A percentile compares a stretch with the other conserved stretches of the same genome.
These are phyloP conservation scores for Nasturtium officinale DNA, from an alignment of 345 rosid species.

Conservation along the genomic window DNA sequence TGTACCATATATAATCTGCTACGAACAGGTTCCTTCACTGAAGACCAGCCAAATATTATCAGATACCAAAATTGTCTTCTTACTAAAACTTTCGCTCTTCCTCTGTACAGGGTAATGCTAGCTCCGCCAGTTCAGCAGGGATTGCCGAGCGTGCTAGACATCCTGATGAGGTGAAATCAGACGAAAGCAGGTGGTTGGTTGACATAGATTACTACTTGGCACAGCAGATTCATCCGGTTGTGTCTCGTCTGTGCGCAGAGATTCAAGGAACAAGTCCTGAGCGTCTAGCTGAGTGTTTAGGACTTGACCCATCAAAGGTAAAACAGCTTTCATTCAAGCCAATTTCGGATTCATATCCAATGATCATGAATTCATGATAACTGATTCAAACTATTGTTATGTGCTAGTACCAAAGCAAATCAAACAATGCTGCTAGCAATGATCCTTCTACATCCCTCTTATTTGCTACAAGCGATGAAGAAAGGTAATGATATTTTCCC, in stretches of 20 bases:
- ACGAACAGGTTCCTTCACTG: conserved; percentile 70
- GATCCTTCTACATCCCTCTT: conserved; percentile 61
- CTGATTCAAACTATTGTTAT: conserved; percentile 17
- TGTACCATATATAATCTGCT: conserved; percentile 88
- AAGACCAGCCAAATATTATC: conserved; percentile 14
- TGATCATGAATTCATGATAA: conserved; percentile 13
- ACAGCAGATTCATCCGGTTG: conserved; percentile 99
- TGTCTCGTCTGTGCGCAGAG: conserved; percentile 90
- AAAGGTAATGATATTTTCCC: conserved; percentile 58
- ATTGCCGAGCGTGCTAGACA: conserved; percentile 94
- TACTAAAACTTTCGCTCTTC: conserved; percentile 16
- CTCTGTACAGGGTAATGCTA: conserved; percentile 57
- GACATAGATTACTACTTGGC: conserved; percentile 96
- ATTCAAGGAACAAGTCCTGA: conserved; percentile 96
- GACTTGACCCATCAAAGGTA: conserved; percentile 97
- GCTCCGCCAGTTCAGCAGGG: conserved; percentile 66
- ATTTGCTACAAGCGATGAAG: conserved; percentile 70
- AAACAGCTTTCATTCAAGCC: conserved; percentile 22
- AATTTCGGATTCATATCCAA: background rate
- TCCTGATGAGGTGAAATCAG: conserved; percentile 87
- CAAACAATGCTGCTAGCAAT: conserved; percentile 49
- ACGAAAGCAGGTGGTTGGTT: conserved; percentile 84
- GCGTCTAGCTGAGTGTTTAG: conserved; percentile 93
- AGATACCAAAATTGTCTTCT: conserved; percentile 19
- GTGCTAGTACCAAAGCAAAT: conserved; percentile 70